Conservation (phyloP, 768 basidiomycete species). For the Rubroboletus satanas region DNA sequence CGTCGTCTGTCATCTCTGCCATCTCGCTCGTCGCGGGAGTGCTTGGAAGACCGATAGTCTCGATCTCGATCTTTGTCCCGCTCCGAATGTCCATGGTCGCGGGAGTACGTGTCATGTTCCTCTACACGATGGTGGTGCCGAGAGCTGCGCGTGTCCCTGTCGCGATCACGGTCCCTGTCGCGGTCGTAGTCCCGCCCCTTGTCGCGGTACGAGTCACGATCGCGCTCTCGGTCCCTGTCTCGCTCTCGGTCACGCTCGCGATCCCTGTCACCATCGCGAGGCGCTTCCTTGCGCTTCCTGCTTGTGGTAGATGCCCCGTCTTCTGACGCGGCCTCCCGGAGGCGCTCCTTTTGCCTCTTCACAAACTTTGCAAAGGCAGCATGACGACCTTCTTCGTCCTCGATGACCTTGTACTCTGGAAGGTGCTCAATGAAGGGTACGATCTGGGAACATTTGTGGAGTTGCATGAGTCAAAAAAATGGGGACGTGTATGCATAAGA, state of each 20-base stretch:
- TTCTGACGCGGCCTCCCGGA: conserved; percentile 73
- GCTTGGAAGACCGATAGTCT: conserved; percentile 43
- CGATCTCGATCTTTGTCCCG: conserved; percentile 39
- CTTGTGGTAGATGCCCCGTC: conserved; percentile 80
- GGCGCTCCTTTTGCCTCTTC: conserved; percentile 88
- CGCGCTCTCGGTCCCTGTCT: conserved; percentile 27
- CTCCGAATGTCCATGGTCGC: conserved; percentile 32
- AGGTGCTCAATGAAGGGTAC: conserved; percentile 76
- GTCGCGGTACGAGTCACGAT: conserved; percentile 28
- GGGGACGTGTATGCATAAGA: neutral
- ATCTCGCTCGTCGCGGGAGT: conserved; percentile 54
- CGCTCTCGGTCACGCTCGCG: conserved; percentile 40
- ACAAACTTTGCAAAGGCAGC: conserved; percentile 85
- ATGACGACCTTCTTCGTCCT: conserved; percentile 81
- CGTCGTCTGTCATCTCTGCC: conserved; percentile 48
- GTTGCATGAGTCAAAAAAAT: neutral
- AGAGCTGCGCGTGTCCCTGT: conserved; percentile 35
- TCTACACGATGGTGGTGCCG: conserved; percentile 36
- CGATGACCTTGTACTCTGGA: conserved; percentile 81
- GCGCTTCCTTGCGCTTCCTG: conserved; percentile 75
- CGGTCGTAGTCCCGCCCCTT: conserved; percentile 9
- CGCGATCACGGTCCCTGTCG: conserved; percentile 36
- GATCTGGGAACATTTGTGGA: conserved; percentile 39
- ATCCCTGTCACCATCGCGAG: conserved; percentile 45
- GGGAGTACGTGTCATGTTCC: conserved; percentile 30